Evolutionary conservation across 345 rosid species (phyloP).

Genomic region (Arabis alpina): DNA sequence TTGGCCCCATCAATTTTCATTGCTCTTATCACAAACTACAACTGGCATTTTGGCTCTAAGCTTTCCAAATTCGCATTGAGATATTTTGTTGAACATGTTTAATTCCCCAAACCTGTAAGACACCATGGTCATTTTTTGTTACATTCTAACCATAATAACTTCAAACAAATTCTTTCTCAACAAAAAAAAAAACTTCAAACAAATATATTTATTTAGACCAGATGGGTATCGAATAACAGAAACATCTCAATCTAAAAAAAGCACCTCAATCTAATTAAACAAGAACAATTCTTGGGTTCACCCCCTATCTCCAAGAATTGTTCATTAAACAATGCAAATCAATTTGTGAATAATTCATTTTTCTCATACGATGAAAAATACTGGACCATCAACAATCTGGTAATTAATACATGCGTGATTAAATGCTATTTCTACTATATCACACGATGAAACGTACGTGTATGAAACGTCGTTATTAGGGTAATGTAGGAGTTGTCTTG

Average conservation of each 20-base stretch:
- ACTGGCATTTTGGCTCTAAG: not conserved
- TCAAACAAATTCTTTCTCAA: too few relatives aligned
- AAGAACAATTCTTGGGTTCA: too few relatives aligned
- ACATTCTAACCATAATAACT: not conserved
- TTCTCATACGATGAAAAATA: not conserved
- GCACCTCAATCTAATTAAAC: not conserved
- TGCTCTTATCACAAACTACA: constrained; percentile 26
- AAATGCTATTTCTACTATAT: not conserved
- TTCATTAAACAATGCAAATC: not conserved
- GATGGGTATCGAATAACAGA: not conserved
- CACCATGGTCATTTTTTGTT: not conserved
- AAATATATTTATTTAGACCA: not conserved
- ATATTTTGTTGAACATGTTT: constrained; percentile 6
- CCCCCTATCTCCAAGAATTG: too few relatives aligned
- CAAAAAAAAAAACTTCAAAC: too few relatives aligned
- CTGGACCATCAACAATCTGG: not conserved
- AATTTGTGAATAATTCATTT: not conserved
- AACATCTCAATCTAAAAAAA: too few relatives aligned
- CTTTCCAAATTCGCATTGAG: not conserved
- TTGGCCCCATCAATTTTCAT: constrained; percentile 4
- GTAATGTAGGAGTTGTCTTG: not conserved
- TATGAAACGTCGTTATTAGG: too few relatives aligned
- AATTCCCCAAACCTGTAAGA: not conserved
- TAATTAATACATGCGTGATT: not conserved
- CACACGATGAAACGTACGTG: not conserved